Evolutionary conservation across 192 early-diverging fungal genomes (phyloP).

Genomic region (Polychytrium aggregatum): DNA sequence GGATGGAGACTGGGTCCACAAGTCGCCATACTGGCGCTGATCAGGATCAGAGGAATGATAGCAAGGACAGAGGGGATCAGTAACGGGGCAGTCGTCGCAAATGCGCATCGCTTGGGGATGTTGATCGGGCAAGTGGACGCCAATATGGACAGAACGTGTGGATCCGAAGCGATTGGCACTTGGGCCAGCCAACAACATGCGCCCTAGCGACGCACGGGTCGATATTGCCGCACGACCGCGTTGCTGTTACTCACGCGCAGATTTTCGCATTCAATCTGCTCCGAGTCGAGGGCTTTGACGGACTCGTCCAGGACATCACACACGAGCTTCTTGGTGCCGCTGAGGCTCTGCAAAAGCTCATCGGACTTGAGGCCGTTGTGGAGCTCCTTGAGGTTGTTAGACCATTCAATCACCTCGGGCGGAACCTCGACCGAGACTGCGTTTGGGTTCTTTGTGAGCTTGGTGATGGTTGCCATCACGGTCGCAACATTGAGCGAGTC

Average conservation of each 20-base stretch:
- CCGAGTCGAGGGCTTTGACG: slow-evolving; percentile 64
- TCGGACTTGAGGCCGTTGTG: slow-evolving; percentile 46
- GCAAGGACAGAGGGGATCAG: no score
- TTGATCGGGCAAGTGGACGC: no score
- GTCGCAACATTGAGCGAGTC: slow-evolving; percentile 87
- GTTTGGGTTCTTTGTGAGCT: slow-evolving; percentile 48
- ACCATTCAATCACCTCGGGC: slow-evolving; percentile 51
- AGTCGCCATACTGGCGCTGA: no score
- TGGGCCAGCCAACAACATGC: slow-evolving; percentile 61
- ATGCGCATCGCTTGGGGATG: no score
- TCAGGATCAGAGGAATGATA: no score
- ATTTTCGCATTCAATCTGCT: slow-evolving; percentile 73
- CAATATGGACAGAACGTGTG: no score
- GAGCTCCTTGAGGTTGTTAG: slow-evolving; percentile 49
- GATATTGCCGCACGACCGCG: slow-evolving; percentile 67
- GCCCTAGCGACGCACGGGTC: slow-evolving; percentile 57
- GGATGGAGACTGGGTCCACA: no score
- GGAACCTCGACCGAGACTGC: not conserved
- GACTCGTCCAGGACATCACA: slow-evolving; percentile 55
- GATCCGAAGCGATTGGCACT: slow-evolving; percentile 30
- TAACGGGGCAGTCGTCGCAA: no score
- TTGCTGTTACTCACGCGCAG: slow-evolving; percentile 55
- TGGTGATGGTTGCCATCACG: slow-evolving; percentile 60
- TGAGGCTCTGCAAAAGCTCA: slow-evolving; percentile 47
- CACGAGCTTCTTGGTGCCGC: slow-evolving; percentile 52